Conservation (phyloP, 495 filamentous ascomycete species). For the Penicillium parvum region DNA sequence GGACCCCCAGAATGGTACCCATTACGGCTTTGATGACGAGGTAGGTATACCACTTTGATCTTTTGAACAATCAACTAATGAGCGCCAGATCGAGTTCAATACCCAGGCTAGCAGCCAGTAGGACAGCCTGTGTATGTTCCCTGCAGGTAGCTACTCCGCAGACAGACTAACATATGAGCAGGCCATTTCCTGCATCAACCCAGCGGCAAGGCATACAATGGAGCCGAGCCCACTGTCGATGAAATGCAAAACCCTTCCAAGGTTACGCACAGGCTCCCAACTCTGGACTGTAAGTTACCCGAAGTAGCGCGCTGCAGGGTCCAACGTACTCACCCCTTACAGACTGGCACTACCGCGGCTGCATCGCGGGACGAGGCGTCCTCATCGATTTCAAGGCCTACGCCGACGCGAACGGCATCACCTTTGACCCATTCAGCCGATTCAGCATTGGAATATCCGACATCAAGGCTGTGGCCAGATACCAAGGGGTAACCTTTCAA, state of each 20-base stretch:
- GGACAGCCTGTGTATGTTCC: constrained; percentile 34
- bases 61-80: neutral
- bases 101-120: constrained; percentile 43
- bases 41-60: constrained; percentile 4
- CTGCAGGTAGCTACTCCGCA: neutral
- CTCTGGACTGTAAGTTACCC: constrained; percentile 19
- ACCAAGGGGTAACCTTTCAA: constrained; percentile 29
- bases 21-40: constrained; percentile 41
- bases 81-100: constrained; percentile 42
- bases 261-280: constrained; percentile 8
- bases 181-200: constrained; percentile 39
- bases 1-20: constrained; percentile 17
- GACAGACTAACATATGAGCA: neutral
- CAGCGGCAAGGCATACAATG: constrained; percentile 52
- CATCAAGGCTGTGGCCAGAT: constrained; percentile 29
- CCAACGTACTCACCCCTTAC: constrained; percentile 2
- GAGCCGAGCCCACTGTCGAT: constrained; percentile 19
- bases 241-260: constrained; percentile 1
- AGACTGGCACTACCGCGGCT: constrained; percentile 36
- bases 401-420: constrained; percentile 28
- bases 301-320: neutral
- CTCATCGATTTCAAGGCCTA: constrained; percentile 43
- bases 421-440: constrained; percentile 30
- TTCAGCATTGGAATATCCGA: constrained; percentile 29
- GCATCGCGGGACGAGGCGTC: constrained; percentile 41